Conservation (phyloP, 1,284 basidiomycete genomes). For the Ganoderma resinaceum region DNA sequence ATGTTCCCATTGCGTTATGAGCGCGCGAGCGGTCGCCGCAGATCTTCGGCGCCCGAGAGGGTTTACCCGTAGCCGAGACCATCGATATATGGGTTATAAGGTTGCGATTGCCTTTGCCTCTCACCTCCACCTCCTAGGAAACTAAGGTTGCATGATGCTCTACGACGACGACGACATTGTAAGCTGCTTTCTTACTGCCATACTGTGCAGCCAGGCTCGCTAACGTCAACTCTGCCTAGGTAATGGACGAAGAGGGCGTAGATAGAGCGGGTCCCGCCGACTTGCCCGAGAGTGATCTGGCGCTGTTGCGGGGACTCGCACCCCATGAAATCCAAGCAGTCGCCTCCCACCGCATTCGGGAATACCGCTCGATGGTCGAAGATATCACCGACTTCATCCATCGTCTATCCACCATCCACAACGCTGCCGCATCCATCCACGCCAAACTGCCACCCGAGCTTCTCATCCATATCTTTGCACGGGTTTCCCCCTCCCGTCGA, state of each 20-base stretch:
- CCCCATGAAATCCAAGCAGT: neutral
- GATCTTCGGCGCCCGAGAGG: neutral
- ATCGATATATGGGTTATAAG: neutral
- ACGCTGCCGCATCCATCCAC: neutral
- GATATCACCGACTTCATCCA: neutral
- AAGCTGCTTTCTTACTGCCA: neutral
- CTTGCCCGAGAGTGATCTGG: constrained; percentile 1
- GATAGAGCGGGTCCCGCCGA: neutral
- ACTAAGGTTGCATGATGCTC: neutral
- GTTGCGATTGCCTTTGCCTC: neutral
- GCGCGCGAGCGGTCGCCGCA: neutral
- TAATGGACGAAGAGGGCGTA: neutral
- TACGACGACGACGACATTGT: neutral
- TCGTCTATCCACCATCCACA: neutral
- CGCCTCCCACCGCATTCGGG: neutral
- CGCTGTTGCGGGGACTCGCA: neutral
- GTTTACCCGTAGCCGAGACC: neutral
- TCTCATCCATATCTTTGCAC: constrained; percentile 7
- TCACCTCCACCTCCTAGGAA: neutral
- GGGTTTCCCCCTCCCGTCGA: neutral
- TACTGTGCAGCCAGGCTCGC: neutral
- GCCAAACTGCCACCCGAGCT: constrained; percentile 7
- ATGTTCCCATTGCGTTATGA: neutral
- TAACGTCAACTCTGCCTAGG: neutral
- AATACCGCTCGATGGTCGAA: neutral